Conservation (phyloP, 352 stramenopile genomes). For the Phytopythium oedochilum region DNA sequence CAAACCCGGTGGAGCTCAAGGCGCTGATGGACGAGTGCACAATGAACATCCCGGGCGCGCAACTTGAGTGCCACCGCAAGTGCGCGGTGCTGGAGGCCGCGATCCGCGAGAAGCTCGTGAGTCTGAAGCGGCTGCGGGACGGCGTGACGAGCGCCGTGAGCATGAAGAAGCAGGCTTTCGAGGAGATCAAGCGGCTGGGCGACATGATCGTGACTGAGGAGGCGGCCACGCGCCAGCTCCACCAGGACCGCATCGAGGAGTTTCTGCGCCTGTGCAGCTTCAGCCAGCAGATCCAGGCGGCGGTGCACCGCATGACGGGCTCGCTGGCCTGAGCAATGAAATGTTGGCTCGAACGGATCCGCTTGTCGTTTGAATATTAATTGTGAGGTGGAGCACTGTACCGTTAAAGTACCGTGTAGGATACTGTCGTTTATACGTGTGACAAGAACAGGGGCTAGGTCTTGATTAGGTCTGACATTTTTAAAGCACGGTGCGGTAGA, state of each 20-base stretch:
- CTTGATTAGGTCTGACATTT: no score
- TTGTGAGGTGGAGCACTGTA: background rate
- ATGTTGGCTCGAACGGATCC: no score
- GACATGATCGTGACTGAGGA: constrained; percentile 36
- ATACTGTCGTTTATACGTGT: background rate
- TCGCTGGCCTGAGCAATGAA: background rate
- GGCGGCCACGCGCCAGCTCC: constrained; percentile 29
- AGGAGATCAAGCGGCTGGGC: constrained; percentile 48
- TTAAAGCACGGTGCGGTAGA: no score
- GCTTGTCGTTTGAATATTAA: background rate
- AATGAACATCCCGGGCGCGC: constrained; percentile 38
- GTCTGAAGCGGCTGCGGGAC: constrained; percentile 29
- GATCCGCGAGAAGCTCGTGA: constrained; percentile 29
- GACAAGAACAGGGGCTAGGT: no score
- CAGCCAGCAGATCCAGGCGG: constrained; percentile 42
- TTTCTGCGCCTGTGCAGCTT: constrained; percentile 47
- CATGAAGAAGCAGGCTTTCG: constrained; percentile 43
- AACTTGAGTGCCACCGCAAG: constrained; percentile 40
- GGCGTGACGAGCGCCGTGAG: constrained; percentile 60
- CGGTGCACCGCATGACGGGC: constrained; percentile 25
- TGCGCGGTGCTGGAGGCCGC: constrained; percentile 35
- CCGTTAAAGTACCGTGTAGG: background rate
- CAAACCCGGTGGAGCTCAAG: constrained; percentile 27
- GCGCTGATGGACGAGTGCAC: constrained; percentile 27
- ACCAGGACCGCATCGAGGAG: constrained; percentile 38